These are phyloP conservation scores for Boletus barrowsii DNA, from an alignment of 768 basidiomycete species.

Conservation along the genomic window DNA sequence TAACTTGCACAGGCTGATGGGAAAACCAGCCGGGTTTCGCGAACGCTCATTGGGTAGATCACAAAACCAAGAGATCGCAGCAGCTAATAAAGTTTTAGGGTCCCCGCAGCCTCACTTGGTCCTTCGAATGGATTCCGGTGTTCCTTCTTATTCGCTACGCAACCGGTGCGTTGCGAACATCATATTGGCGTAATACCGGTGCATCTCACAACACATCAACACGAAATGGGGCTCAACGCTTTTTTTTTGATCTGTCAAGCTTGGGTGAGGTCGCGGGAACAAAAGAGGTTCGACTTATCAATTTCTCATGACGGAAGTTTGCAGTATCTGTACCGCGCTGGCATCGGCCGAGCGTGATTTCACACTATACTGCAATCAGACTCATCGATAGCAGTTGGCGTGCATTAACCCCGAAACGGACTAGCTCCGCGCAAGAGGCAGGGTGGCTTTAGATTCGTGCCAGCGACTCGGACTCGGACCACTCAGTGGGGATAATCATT, in stretches of 20 bases:
- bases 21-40: conserved; percentile 19
- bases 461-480: background rate
- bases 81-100: conserved; percentile 33
- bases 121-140: conserved; percentile 2
- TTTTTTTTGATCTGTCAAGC: background rate
- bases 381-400: background rate
- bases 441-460: background rate
- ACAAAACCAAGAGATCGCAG: conserved; percentile 14
- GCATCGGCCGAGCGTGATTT: background rate
- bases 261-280: background rate
- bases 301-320: conserved; percentile 12
- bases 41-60: conserved; percentile 24
- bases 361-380: background rate
- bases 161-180: background rate
- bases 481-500: too few species aligned
- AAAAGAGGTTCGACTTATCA: background rate
- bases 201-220: background rate
- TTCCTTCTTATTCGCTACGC: conserved; percentile 3
- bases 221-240: conserved; percentile 1
- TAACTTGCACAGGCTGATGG: conserved; percentile 13
- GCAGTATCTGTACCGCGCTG: background rate
- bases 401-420: background rate
- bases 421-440: background rate
- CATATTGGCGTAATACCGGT: too few species aligned
- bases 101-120: conserved; percentile 10